phyloP scores from a whole-genome alignment of 345 rosid genomes.

The Pistacia integerrima region DNA sequence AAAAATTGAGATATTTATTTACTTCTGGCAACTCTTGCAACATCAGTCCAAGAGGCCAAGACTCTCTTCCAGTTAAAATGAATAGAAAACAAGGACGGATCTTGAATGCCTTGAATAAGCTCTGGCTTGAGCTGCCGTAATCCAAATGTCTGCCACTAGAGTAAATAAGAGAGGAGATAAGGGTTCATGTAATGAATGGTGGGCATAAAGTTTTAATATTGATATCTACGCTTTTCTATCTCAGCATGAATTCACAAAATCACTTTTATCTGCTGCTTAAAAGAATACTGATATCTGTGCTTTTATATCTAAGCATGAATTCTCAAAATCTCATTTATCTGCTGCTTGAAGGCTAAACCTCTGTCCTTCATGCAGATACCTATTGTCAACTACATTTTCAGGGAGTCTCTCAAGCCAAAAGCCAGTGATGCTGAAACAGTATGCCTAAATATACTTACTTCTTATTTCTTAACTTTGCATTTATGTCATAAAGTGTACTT shows the following conservation, averaged over 20 bases:
- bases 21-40: too few relatives aligned
- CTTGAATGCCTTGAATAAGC: too few relatives aligned
- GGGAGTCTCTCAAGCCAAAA: conserved; percentile 80
- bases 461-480: conserved; percentile 4
- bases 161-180: too few relatives aligned
- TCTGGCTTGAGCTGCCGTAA: too few relatives aligned
- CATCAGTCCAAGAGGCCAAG: too few relatives aligned
- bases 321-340: not conserved
- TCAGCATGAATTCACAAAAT: not conserved
- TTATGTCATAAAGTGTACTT: not conserved
- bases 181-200: not conserved
- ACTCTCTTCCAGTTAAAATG: too few relatives aligned
- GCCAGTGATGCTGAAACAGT: conserved; percentile 78
- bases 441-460: conserved; percentile 27
- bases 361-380: conserved; percentile 48
- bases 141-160: too few relatives aligned
- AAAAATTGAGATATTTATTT: too few relatives aligned
- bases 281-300: not conserved
- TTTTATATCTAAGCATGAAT: not conserved
- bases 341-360: conserved; percentile 14
- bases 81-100: too few relatives aligned
- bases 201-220: not conserved
- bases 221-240: not conserved
- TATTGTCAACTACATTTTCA: conserved; percentile 70
- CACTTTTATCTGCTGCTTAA: not conserved